Conservation (phyloP, 352 stramenopile species). For the Phytopythium montanum region DNA sequence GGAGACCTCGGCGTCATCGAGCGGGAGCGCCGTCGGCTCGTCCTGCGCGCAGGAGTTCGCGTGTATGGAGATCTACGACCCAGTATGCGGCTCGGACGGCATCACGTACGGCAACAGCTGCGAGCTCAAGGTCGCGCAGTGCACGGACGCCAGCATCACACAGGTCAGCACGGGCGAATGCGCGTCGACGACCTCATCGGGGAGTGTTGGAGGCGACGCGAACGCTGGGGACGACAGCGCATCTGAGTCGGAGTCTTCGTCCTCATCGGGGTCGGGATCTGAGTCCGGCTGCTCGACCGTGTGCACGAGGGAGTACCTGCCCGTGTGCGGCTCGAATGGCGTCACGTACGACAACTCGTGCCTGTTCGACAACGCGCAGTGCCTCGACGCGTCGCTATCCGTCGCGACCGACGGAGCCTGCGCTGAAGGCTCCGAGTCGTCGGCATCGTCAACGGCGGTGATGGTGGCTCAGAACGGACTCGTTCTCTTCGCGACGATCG, state of each 20-base stretch:
- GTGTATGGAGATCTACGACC: conserved; percentile 23
- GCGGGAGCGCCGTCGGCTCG: neutral
- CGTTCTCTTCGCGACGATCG: neutral
- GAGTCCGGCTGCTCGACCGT: neutral
- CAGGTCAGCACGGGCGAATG: conserved; percentile 21
- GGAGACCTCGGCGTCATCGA: neutral
- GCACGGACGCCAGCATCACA: conserved; percentile 18
- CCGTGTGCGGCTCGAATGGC: conserved; percentile 42
- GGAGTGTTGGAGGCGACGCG: neutral
- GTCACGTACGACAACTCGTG: conserved; percentile 49
- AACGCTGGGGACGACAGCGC: neutral
- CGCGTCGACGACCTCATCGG: conserved; percentile 5
- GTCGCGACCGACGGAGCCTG: conserved; percentile 24
- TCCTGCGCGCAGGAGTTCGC: conserved; percentile 19
- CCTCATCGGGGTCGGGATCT: neutral
- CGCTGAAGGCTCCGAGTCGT: neutral
- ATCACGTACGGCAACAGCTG: conserved; percentile 48
- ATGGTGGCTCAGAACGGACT: neutral
- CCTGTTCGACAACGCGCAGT: conserved; percentile 27
- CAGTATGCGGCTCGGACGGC: conserved; percentile 42
- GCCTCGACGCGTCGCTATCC: conserved; percentile 18
- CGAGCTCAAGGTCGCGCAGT: conserved; percentile 20
- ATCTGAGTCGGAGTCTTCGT: neutral
- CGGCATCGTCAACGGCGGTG: neutral
- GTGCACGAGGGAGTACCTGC: conserved; percentile 27